These are phyloP conservation scores for Leptodermis oblonga DNA, from an alignment of 257 asterid genomes.

Conservation along the genomic window DNA sequence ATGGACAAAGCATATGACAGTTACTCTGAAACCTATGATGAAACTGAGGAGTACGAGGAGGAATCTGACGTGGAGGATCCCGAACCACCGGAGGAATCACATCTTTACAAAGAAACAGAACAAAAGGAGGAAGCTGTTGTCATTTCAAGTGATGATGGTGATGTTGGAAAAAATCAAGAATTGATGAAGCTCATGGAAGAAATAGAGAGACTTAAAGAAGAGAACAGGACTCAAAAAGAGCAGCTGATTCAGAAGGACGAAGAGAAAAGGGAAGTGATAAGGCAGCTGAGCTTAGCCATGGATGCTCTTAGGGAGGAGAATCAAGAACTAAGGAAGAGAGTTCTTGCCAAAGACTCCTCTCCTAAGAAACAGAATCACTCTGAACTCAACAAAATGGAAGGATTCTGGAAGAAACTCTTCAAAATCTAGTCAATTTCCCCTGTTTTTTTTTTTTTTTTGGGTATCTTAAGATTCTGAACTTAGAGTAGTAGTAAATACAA, in stretches of 20 bases:
- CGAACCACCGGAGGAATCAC: conserved; percentile 33
- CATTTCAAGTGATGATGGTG: conserved; percentile 13
- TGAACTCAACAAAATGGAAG: conserved; percentile 33
- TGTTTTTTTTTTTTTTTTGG: background rate
- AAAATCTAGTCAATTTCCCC: background rate
- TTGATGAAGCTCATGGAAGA: conserved; percentile 44
- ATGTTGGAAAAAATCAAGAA: conserved; percentile 23
- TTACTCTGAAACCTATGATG: conserved; percentile 61
- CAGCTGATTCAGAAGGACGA: conserved; percentile 66
- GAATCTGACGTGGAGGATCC: conserved; percentile 88
- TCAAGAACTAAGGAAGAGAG: conserved; percentile 36
- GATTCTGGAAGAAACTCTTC: conserved; percentile 59
- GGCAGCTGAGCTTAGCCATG: conserved; percentile 71
- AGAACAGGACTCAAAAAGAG: conserved; percentile 45
- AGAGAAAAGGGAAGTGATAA: conserved; percentile 80
- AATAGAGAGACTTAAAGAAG: conserved; percentile 50
- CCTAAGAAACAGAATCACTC: conserved; percentile 28
- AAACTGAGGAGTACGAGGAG: conserved; percentile 47
- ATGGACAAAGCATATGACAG: background rate
- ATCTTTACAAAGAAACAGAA: conserved; percentile 9
- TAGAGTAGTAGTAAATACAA: background rate
- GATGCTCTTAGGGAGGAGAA: conserved; percentile 72
- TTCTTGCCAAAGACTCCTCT: conserved; percentile 23
- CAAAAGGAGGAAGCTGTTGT: conserved; percentile 23
- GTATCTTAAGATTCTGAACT: background rate